Evolutionary conservation across 2,329 filamentous ascomycete genomes (phyloP).

Genomic region (Setomelanomma holmii): DNA sequence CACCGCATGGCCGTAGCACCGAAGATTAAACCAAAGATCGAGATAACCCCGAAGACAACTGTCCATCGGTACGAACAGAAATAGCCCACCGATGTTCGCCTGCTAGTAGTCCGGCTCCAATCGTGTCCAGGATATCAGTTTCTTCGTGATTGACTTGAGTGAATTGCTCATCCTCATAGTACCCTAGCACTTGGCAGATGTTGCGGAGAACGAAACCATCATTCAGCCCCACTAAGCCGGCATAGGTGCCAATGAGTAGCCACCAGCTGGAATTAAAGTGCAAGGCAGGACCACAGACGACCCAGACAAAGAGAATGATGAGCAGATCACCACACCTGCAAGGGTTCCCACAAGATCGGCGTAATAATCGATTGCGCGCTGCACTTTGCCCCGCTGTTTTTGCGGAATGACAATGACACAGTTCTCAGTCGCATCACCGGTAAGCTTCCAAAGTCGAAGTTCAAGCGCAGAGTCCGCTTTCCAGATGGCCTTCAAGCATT

Average conservation of each 20-base stretch:
- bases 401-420: background rate
- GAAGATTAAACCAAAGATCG: constrained; percentile 1
- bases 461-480: constrained; percentile 7
- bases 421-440: constrained; percentile 2
- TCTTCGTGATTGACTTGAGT: background rate
- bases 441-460: constrained; percentile 1
- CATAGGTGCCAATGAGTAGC: constrained; percentile 10
- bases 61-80: constrained; percentile 7
- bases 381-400: background rate
- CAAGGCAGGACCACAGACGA: constrained; percentile 3
- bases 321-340: constrained; percentile 5
- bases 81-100: constrained; percentile 3
- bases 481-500: constrained; percentile 8
- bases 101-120: background rate
- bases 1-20: constrained; percentile 8
- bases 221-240: constrained; percentile 5
- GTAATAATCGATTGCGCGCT: constrained; percentile 9
- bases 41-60: background rate
- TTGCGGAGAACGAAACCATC: constrained; percentile 11
- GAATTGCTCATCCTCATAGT: constrained; percentile 8
- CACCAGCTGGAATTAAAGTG: constrained; percentile 7
- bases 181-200: constrained; percentile 3
- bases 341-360: constrained; percentile 11
- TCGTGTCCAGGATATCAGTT: background rate
- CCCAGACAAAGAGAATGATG: constrained; percentile 4